Percentiles rank a stretch among this genome's conserved stretches.
Evolutionary conservation across 2,329 filamentous ascomycete genomes (phyloP).

Genomic region (Trichophyton simii): DNA sequence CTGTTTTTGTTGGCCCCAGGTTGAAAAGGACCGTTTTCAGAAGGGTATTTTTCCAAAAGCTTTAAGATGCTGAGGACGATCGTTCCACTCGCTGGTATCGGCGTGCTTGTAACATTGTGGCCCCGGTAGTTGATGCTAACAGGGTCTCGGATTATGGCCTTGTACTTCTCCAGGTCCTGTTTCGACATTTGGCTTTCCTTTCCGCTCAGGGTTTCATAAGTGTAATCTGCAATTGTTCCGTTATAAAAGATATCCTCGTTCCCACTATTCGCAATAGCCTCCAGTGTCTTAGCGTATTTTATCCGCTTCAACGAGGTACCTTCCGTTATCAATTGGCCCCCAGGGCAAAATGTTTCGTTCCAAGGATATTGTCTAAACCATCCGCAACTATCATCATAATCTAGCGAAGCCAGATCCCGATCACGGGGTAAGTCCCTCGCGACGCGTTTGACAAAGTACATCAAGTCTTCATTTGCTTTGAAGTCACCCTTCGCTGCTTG

Average conservation of each 20-base stretch:
- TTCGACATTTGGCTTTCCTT: constrained; percentile 64
- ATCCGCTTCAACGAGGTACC: constrained; percentile 70
- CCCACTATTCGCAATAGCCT: constrained; percentile 57
- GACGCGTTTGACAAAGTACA: constrained; percentile 55
- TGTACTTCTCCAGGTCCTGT: constrained; percentile 63
- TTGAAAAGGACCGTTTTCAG: constrained; percentile 41
- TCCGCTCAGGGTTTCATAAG: constrained; percentile 49
- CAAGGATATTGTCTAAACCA: constrained; percentile 40
- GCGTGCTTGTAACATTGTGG: constrained; percentile 51
- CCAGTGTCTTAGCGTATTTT: constrained; percentile 65
- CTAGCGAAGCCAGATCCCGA: too few species aligned
- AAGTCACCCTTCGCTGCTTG: constrained; percentile 43
- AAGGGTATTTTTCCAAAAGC: constrained; percentile 62
- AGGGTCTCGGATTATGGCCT: constrained; percentile 38
- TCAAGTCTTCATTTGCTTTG: constrained; percentile 55
- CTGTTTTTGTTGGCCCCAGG: constrained; percentile 50
- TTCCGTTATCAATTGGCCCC: constrained; percentile 57
- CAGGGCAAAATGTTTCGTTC: constrained; percentile 77
- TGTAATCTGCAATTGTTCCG: constrained; percentile 59
- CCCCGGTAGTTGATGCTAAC: constrained; percentile 49
- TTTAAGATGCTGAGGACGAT: constrained; percentile 68
- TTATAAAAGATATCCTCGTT: constrained; percentile 60
- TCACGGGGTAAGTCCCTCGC: constrained; percentile 39
- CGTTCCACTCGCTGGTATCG: constrained; percentile 67
- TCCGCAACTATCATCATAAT: background rate